phyloP scores from a whole-genome alignment of 2,329 filamentous ascomycete genomes.

The Neospermospora avenae region DNA sequence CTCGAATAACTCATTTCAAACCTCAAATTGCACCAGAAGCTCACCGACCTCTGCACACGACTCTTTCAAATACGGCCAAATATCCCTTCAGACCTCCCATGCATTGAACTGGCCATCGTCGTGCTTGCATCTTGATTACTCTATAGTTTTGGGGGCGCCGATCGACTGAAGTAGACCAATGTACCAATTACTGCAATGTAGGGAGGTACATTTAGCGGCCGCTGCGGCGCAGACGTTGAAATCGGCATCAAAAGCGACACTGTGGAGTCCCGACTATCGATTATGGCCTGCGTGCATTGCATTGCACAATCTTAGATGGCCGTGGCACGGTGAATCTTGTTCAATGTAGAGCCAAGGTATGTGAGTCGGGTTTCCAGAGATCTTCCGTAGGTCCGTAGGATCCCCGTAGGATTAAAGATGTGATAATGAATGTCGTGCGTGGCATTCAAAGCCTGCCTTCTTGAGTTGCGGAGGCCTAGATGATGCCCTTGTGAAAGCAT shows the following conservation, averaged over 20 bases:
- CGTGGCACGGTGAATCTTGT: background rate
- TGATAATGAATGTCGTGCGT: background rate
- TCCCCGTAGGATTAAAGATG: background rate
- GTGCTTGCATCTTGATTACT: background rate
- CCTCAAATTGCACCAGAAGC: background rate
- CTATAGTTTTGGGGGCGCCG: background rate
- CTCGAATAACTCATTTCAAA: constrained; percentile 10
- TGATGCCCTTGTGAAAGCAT: background rate
- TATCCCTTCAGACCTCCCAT: background rate
- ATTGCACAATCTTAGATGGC: constrained; percentile 1
- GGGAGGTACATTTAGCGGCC: background rate
- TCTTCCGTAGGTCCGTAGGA: too few species aligned
- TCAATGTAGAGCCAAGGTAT: background rate
- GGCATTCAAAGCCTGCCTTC: background rate
- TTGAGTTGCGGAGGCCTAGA: background rate
- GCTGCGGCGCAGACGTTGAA: background rate
- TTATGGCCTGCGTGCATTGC: background rate
- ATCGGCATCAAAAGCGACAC: background rate
- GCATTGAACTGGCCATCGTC: background rate
- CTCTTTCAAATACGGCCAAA: background rate
- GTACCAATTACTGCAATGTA: background rate
- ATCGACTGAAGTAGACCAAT: background rate
- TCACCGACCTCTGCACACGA: background rate
- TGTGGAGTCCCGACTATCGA: constrained; percentile 2
- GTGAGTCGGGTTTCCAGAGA: background rate